Conservation (phyloP, 495 filamentous ascomycete genomes). For the Hypoxylon subgilvum region DNA sequence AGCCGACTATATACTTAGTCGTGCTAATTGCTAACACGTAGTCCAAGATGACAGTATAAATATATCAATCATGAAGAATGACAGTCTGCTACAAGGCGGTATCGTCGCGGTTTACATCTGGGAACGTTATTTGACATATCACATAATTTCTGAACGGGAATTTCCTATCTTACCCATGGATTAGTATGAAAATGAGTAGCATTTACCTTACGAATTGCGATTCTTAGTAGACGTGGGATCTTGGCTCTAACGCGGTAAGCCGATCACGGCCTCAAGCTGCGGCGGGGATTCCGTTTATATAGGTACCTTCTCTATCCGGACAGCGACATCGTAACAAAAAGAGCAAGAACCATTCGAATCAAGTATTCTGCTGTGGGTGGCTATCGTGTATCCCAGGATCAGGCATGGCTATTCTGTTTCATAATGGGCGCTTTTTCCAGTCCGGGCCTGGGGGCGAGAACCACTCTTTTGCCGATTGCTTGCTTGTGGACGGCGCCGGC, state of each 20-base stretch:
- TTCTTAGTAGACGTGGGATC: conserved; percentile 1
- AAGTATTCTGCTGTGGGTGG: neutral
- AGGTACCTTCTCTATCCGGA: conserved; percentile 3
- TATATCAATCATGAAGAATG: no score
- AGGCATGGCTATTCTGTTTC: conserved; percentile 52
- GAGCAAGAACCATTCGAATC: neutral
- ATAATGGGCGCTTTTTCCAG: conserved; percentile 55
- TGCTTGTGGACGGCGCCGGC: conserved; percentile 42
- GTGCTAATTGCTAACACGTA: no score
- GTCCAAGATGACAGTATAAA: no score
- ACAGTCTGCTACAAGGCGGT: no score
- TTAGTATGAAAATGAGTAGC: no score
- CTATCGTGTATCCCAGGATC: neutral
- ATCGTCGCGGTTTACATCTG: no score
- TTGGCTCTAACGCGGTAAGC: neutral
- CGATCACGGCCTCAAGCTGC: conserved; percentile 21
- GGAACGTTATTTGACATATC: no score
- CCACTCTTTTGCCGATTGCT: conserved; percentile 35
- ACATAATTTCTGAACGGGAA: no score
- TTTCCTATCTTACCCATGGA: no score
- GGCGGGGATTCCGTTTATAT: conserved; percentile 9
- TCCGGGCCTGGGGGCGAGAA: conserved; percentile 24
- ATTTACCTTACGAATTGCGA: no score
- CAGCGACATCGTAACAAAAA: neutral
- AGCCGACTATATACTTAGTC: neutral